Conservation (phyloP, 352 stramenopile genomes). For the Thraustochytrium sp. region DNA sequence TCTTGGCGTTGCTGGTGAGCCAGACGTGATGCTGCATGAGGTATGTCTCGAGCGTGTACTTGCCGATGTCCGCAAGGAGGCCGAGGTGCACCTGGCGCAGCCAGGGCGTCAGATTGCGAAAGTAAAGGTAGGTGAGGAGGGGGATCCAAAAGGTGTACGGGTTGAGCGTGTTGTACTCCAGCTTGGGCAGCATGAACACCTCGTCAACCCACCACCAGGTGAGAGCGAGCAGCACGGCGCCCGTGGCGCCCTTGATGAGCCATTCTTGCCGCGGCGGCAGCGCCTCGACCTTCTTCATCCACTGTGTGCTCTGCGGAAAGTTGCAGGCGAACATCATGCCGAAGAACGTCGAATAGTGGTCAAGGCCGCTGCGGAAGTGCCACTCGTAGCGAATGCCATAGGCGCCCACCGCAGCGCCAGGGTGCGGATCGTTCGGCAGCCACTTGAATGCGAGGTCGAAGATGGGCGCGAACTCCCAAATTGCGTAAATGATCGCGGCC, state of each 20-base stretch:
- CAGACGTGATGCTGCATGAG: constrained; percentile 82
- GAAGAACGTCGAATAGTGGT: constrained; percentile 76
- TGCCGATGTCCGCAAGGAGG: constrained; percentile 70
- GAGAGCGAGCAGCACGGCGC: background rate
- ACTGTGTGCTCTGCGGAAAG: constrained; percentile 67
- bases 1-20: constrained; percentile 79
- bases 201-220: constrained; percentile 31
- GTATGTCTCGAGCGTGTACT: constrained; percentile 82
- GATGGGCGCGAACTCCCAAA: constrained; percentile 66
- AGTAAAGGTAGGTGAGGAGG: constrained; percentile 70
- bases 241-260: constrained; percentile 48
- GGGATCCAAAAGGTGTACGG: constrained; percentile 75
- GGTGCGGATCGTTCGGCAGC: constrained; percentile 52
- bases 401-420: constrained; percentile 54
- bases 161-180: constrained; percentile 76
- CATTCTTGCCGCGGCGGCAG: constrained; percentile 50
- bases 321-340: constrained; percentile 82
- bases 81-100: constrained; percentile 61
- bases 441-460: constrained; percentile 63
- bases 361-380: constrained; percentile 74
- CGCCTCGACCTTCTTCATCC: constrained; percentile 64
- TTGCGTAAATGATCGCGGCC: constrained; percentile 62
- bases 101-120: constrained; percentile 68
- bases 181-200: constrained; percentile 56
- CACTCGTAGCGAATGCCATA: constrained; percentile 72